A percentile compares a stretch with the other conserved stretches of the same genome.
phyloP scores from a whole-genome alignment of 2,329 filamentous ascomycete genomes.

The Elsinoe perseae region DNA sequence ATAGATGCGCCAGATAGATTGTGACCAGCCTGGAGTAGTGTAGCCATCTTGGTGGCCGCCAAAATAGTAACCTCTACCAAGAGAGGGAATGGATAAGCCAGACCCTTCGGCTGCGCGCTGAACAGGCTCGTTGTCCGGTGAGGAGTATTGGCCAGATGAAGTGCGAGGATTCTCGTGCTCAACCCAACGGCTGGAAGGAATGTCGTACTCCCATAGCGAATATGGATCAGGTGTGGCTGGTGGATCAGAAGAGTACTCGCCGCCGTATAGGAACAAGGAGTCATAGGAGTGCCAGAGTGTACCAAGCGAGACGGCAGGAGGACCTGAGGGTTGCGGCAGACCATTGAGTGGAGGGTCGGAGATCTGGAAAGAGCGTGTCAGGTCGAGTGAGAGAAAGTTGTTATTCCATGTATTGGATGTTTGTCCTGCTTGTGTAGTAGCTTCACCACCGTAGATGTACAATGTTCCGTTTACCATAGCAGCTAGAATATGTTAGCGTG shows the following conservation, averaged over 20 bases:
- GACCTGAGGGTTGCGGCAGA: slow-evolving; percentile 57
- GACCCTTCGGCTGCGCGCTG: slow-evolving; percentile 68
- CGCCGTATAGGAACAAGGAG: slow-evolving; percentile 65
- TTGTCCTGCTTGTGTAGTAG: slow-evolving; percentile 51
- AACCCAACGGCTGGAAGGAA: slow-evolving; percentile 52
- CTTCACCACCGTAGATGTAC: slow-evolving; percentile 67
- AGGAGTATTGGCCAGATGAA: slow-evolving; percentile 55
- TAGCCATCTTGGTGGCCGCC: slow-evolving; percentile 64
- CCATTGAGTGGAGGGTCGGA: slow-evolving; percentile 55
- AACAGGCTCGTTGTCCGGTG: slow-evolving; percentile 47
- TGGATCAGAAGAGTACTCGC: slow-evolving; percentile 61
- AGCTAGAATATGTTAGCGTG: slow-evolving; percentile 32
- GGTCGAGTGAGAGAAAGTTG: slow-evolving; percentile 62
- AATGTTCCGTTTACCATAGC: slow-evolving; percentile 66
- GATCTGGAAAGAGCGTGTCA: slow-evolving; percentile 65
- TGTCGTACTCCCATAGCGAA: slow-evolving; percentile 63
- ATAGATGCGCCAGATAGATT: slow-evolving; percentile 56
- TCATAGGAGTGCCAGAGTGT: slow-evolving; percentile 67
- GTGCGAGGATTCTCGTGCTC: slow-evolving; percentile 56
- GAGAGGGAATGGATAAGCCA: slow-evolving; percentile 59
- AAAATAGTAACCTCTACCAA: slow-evolving; percentile 70
- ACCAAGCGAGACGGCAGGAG: slow-evolving; percentile 64
- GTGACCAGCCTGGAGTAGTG: slow-evolving; percentile 61
- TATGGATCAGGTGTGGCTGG: slow-evolving; percentile 49
- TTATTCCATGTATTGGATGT: slow-evolving; percentile 64